These are phyloP conservation scores for Boletus rubroflammeus DNA, from an alignment of 768 basidiomycete genomes.

Conservation along the genomic window DNA sequence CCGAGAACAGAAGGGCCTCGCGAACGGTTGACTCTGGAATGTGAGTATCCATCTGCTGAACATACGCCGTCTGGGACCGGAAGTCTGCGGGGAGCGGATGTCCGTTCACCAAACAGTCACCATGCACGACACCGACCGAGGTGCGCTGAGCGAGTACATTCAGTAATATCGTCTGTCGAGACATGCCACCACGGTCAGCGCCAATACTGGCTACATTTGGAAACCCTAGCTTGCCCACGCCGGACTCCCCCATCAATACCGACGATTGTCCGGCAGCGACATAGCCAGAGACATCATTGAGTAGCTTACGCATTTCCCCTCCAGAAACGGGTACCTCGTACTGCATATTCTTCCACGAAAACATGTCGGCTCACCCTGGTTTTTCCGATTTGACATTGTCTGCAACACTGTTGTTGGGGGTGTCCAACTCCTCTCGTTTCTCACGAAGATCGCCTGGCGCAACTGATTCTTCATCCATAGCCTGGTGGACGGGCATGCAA, in stretches of 20 bases:
- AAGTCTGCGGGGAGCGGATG: slow-evolving; percentile 53
- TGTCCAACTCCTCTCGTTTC: not conserved
- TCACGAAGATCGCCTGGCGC: not conserved
- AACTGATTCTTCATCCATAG: slow-evolving; percentile 19
- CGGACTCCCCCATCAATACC: slow-evolving; percentile 47
- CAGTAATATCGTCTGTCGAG: slow-evolving; percentile 49
- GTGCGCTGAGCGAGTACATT: slow-evolving; percentile 54
- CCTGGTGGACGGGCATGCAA: not conserved
- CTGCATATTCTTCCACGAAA: slow-evolving; percentile 72
- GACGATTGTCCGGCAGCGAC: slow-evolving; percentile 49
- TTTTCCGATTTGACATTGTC: slow-evolving; percentile 12
- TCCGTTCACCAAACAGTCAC: slow-evolving; percentile 55
- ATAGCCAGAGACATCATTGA: slow-evolving; percentile 47
- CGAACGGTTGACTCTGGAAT: slow-evolving; percentile 71
- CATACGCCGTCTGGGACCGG: slow-evolving; percentile 50
- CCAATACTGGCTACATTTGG: not conserved
- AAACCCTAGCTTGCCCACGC: slow-evolving; percentile 29
- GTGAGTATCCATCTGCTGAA: slow-evolving; percentile 82
- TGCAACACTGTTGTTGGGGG: too few species aligned
- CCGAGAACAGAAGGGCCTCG: slow-evolving; percentile 78
- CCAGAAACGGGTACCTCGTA: slow-evolving; percentile 54
- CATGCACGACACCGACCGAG: slow-evolving; percentile 45
- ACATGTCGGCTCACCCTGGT: slow-evolving; percentile 44
- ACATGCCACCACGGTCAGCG: not conserved
- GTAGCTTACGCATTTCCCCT: slow-evolving; percentile 38